These are phyloP conservation scores for Gloeopeniophorella convolvens DNA, from an alignment of 768 basidiomycete species.

Conservation along the genomic window DNA sequence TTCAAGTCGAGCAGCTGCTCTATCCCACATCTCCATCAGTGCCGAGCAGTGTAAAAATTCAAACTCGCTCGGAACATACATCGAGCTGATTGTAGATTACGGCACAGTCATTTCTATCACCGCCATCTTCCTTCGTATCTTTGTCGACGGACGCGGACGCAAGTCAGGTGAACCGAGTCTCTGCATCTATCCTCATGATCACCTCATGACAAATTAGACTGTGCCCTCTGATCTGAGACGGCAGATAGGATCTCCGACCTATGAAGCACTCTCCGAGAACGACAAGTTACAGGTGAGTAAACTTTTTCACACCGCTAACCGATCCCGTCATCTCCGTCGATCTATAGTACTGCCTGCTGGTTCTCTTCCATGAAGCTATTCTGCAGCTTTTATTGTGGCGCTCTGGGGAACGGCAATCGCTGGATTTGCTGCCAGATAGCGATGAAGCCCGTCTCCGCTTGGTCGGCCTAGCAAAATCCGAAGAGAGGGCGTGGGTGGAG, in stretches of 20 bases:
- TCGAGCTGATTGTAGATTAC: not conserved
- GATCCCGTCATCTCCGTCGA: not conserved
- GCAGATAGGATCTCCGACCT: slow-evolving; percentile 13
- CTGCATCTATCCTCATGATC: not conserved
- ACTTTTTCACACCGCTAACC: not conserved
- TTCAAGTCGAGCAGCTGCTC: slow-evolving; percentile 1
- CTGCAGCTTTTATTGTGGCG: slow-evolving; percentile 74
- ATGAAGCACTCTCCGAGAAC: slow-evolving; percentile 18
- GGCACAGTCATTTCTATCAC: not conserved
- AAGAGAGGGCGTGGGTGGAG: slow-evolving; percentile 63
- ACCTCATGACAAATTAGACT: not conserved
- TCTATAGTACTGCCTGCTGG: slow-evolving; percentile 61
- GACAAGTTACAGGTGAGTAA: slow-evolving; percentile 19
- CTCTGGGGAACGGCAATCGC: slow-evolving; percentile 46
- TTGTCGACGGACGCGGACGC: slow-evolving; percentile 3
- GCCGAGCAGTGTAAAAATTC: not conserved
- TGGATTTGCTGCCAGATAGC: slow-evolving; percentile 40
- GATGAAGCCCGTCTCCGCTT: slow-evolving; percentile 54
- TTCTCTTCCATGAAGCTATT: slow-evolving; percentile 66
- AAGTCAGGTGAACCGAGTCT: not conserved
- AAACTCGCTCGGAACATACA: not conserved
- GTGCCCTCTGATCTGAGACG: slow-evolving; percentile 1
- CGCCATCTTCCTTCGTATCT: not conserved
- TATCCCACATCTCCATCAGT: not conserved
- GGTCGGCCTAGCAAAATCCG: slow-evolving; percentile 40